Base-by-base conservation (phyloP, 768 basidiomycete species). In the Rickenella mellea region DNA sequence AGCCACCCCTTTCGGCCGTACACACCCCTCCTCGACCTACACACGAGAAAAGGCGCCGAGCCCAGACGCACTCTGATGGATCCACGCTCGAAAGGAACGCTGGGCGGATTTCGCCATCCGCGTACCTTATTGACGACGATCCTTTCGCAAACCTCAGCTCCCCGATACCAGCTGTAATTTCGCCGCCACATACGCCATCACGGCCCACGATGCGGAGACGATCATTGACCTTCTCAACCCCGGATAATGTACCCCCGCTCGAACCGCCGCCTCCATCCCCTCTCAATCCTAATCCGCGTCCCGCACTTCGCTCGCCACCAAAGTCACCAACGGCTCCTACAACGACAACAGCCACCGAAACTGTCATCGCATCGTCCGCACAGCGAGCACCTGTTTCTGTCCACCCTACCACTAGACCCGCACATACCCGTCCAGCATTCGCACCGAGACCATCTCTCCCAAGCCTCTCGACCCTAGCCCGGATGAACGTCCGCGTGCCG, bases 131-230 rank as follows among this genome's bases (percentile, higher is more conserved):
- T 20, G 83, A 84, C 51, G 76, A 80, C 40, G 83, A 86, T 51
- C 83, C 83, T 2, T 86, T 86, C 51, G 83, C 83, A 17, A 75
- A 78, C 46, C 64, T 80, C 11, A 62, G 68, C 0, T 52, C 58
- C 7, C 24, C 24, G 11, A 36, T 15, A 10, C 24, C 33, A 11
- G 19, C 9, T 15, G 9, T 22, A 7, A 22, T 17, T 2, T 36
- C 15, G 33, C 19, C 10, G 33, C 19, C 11, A n/a, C n/a, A n/a
- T 3, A 12, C 33, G 19, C 9, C 15, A 22, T 36, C 33, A 3
- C 11, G 19, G 33, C 33, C 33, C 24, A 17, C 15, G 33, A 36
- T 22, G 9, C 33, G 19, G 33, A 36, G 33, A 7, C 11, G 19
- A 5, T 36, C n/a, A n/a, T n/a, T n/a, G n/a, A n/a, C n/a, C n/a